These are phyloP conservation scores for Sinapis alba DNA, from an alignment of 441 rosid species.

Conservation along the genomic window DNA sequence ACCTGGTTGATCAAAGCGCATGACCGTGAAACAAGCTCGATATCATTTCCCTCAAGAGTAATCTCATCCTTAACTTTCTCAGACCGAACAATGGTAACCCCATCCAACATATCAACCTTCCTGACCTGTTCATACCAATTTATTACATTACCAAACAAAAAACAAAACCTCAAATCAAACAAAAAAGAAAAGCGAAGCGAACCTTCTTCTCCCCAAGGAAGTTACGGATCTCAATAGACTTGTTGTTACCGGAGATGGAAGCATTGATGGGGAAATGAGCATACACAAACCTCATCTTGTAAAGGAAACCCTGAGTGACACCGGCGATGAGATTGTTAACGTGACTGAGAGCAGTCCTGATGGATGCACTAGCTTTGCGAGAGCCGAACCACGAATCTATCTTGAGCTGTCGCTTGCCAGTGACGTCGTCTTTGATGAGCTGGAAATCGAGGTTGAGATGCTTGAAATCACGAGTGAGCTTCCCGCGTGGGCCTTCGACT, in stretches of 20 bases:
- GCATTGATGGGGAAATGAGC: slow-evolving; percentile 85
- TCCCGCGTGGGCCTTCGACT: slow-evolving; percentile 83
- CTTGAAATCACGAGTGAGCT: slow-evolving; percentile 76
- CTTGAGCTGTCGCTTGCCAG: slow-evolving; percentile 63
- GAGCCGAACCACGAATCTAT: slow-evolving; percentile 82
- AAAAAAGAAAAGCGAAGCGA: neutral
- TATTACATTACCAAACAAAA: neutral
- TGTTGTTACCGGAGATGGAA: slow-evolving; percentile 49
- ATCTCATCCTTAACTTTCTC: slow-evolving; percentile 92
- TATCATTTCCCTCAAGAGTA: slow-evolving; percentile 68
- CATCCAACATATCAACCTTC: slow-evolving; percentile 86
- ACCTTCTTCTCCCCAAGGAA: slow-evolving; percentile 77
- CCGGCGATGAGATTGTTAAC: slow-evolving; percentile 69
- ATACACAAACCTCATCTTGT: slow-evolving; percentile 83
- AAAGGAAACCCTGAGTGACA: slow-evolving; percentile 70
- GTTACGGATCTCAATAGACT: slow-evolving; percentile 81
- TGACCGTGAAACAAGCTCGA: slow-evolving; percentile 78
- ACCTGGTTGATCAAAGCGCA: slow-evolving; percentile 90
- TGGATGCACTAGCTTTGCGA: slow-evolving; percentile 75
- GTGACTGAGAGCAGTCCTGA: slow-evolving; percentile 74
- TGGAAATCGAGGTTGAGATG: slow-evolving; percentile 85
- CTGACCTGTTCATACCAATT: slow-evolving; percentile 55
- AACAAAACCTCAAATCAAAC: neutral
- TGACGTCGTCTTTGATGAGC: slow-evolving; percentile 57
- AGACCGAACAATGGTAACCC: slow-evolving; percentile 69